Conservation (phyloP, 495 filamentous ascomycete genomes). For the Darksidea phi region DNA sequence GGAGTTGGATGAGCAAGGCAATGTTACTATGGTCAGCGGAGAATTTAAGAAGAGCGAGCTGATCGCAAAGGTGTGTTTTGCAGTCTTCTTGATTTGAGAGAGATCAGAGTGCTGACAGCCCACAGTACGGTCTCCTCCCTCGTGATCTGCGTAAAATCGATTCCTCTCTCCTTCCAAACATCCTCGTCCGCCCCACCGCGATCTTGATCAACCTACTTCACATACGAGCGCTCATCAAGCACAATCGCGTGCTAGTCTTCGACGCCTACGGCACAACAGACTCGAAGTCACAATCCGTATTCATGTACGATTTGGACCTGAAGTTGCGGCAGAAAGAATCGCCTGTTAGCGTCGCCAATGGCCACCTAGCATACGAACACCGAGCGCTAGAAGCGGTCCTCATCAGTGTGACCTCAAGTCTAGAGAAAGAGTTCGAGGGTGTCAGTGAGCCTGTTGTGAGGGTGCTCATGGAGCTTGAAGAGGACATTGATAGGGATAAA, state of each 20-base stretch:
- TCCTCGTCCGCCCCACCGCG: constrained; percentile 88
- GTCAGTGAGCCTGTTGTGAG: constrained; percentile 87
- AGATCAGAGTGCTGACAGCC: constrained; percentile 9
- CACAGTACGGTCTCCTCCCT: constrained; percentile 87
- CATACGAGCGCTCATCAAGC: constrained; percentile 88
- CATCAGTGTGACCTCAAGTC: constrained; percentile 76
- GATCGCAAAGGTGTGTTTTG: constrained; percentile 77
- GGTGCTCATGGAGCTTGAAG: constrained; percentile 85
- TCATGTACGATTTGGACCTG: constrained; percentile 85
- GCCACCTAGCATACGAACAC: constrained; percentile 64
- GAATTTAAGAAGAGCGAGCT: constrained; percentile 97
- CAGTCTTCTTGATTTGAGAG: neutral
- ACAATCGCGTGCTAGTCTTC: constrained; percentile 89
- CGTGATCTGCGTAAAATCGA: constrained; percentile 97
- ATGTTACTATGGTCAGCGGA: constrained; percentile 89
- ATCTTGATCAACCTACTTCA: constrained; percentile 95
- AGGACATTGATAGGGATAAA: constrained; percentile 95
- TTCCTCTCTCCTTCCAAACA: constrained; percentile 95
- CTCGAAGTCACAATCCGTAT: constrained; percentile 90
- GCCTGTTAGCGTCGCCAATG: constrained; percentile 40
- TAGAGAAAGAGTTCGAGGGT: constrained; percentile 91
- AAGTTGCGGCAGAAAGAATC: constrained; percentile 56
- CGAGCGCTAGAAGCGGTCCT: constrained; percentile 80
- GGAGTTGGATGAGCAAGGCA: constrained; percentile 89
- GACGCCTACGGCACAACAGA: constrained; percentile 94